Base-by-base conservation (phyloP, 176 grass and related monocot genomes). In the Bolboschoenus planiculmis region DNA sequence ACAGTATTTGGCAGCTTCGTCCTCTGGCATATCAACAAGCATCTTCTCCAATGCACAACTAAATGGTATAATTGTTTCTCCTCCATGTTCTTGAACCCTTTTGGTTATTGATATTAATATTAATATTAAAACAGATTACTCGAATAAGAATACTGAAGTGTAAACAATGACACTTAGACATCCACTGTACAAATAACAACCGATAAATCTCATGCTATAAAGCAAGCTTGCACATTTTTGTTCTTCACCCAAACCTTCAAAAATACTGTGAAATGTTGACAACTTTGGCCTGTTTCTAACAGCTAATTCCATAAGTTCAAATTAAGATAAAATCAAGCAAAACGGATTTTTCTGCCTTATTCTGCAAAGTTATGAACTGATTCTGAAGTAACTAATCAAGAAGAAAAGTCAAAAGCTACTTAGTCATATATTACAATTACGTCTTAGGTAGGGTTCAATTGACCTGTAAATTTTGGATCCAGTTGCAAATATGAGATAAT, bases 1-100 rank as follows among this genome's bases (percentile, higher is more conserved):
- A 62, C 96, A 98, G 85, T 98, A 98, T 88, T 98, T 98, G 73
- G 92, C 92, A 88, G 92, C 96, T 91, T 98, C 96, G 82, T 98
- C 96, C 9, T 85, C 90, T 30, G 92, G 92, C 90, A 98, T 98
- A 95, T 98, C 96, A 23, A 88, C 90, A 62, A 98, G 81, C 59
- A 87, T 89, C 82, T 93, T 87, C 65, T 98, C 96, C 40, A 98
- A 91, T 63, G 87, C 89, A 86, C 96, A 98, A 81, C 92, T 95
- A 66, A 98, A 88, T 83, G 95, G 95, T 80, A 98, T 92, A 82
- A 98, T 98, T 47, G 89, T 83, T 85, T 91, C 95, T 51, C 92
- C 92, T 82, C 95, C 95, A 98, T 98, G 90, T 81, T 90, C 95
- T 84, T 98, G 74, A 53, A 98, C 95, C 95, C 95, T 98, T 66